These are phyloP conservation scores for Candida sithepensis DNA, from an alignment of 805 yeast genomes.

Conservation along the genomic window DNA sequence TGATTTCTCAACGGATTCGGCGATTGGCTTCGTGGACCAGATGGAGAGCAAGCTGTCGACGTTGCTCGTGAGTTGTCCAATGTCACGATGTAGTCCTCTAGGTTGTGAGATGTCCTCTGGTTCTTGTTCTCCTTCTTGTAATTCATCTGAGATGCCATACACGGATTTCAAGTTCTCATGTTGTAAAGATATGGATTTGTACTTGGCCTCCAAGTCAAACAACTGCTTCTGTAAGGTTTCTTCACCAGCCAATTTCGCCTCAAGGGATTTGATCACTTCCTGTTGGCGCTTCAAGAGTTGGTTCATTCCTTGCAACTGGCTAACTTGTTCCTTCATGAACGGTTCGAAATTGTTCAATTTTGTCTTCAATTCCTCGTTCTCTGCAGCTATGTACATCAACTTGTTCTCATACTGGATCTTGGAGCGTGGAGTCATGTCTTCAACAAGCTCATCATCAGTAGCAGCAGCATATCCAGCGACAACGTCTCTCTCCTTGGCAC, in stretches of 20 bases:
- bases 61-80: slow-evolving; percentile 10
- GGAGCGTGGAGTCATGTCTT: slow-evolving; percentile 15
- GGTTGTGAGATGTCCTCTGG: not conserved
- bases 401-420: slow-evolving; percentile 23
- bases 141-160: slow-evolving; percentile 26
- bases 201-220: slow-evolving; percentile 44
- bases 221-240: slow-evolving; percentile 43
- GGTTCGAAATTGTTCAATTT: slow-evolving; percentile 47
- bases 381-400: slow-evolving; percentile 41
- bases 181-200: slow-evolving; percentile 43
- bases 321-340: slow-evolving; percentile 48
- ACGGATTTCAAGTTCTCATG: slow-evolving; percentile 33
- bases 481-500: not conserved
- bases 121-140: slow-evolving; percentile 16
- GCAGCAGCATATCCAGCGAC: too few species aligned
- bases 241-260: slow-evolving; percentile 39
- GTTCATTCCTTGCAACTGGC: slow-evolving; percentile 51
- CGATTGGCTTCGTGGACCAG: slow-evolving; percentile 7
- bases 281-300: slow-evolving; percentile 52
- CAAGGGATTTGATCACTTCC: slow-evolving; percentile 38
- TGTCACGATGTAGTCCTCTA: slow-evolving; percentile 1
- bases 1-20: slow-evolving; percentile 8
- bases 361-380: slow-evolving; percentile 39
- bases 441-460: not conserved
- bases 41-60: slow-evolving; percentile 16